These are phyloP conservation scores for Knufia fluminis DNA, from an alignment of 2,329 filamentous ascomycete genomes.

Conservation along the genomic window DNA sequence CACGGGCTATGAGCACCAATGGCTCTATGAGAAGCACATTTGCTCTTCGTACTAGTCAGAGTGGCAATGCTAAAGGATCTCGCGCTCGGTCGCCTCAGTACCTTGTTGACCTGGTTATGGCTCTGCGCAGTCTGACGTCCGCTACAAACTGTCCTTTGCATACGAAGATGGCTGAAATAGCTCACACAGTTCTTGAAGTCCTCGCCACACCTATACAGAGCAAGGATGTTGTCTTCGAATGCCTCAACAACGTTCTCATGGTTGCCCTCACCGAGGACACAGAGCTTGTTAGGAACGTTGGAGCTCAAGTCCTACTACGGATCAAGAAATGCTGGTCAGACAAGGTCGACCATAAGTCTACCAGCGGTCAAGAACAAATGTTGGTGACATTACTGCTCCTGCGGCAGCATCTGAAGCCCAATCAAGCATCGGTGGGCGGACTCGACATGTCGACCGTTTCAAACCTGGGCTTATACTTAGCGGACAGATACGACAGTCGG, in stretches of 20 bases:
- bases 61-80: conserved; percentile 8
- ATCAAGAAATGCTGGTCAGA: conserved; percentile 65
- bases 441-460: background rate
- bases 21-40: conserved; percentile 34
- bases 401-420: conserved; percentile 41
- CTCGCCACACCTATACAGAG: conserved; percentile 24
- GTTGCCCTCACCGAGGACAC: conserved; percentile 61
- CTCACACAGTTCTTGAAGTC: conserved; percentile 12
- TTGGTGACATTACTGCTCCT: conserved; percentile 61
- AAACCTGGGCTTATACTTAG: background rate
- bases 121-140: conserved; percentile 16
- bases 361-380: conserved; percentile 65
- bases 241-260: conserved; percentile 62
- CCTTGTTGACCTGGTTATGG: conserved; percentile 17
- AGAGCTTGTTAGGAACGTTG: conserved; percentile 50
- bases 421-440: background rate
- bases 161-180: conserved; percentile 13
- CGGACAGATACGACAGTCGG: conserved; percentile 2
- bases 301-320: conserved; percentile 57
- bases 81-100: conserved; percentile 7
- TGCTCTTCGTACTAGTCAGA: conserved; percentile 16
- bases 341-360: conserved; percentile 44
- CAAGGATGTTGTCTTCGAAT: conserved; percentile 64
- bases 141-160: conserved; percentile 18
- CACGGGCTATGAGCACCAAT: conserved; percentile 28